These are phyloP conservation scores for Aspergillus indologenus DNA, from an alignment of 495 filamentous ascomycete genomes.

Conservation along the genomic window DNA sequence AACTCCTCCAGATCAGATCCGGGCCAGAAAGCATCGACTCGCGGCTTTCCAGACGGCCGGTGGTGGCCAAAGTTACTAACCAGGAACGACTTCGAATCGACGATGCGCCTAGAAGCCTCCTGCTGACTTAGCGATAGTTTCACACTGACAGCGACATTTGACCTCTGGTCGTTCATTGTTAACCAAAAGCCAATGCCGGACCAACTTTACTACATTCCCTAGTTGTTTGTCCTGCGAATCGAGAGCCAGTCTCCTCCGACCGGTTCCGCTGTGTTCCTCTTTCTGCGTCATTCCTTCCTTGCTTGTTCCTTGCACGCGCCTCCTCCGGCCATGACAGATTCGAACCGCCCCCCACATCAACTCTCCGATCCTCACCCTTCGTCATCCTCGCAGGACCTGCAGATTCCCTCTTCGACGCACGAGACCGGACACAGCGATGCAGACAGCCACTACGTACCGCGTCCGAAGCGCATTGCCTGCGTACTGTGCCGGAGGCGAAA, in stretches of 20 bases:
- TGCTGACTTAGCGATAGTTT: not conserved
- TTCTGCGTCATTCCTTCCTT: not conserved
- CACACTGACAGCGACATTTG: not conserved
- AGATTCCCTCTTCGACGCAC: conserved; percentile 19
- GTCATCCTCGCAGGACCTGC: conserved; percentile 22
- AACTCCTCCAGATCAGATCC: too few species aligned
- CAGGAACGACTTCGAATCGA: not conserved
- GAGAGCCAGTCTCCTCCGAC: not conserved
- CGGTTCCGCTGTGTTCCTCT: not conserved
- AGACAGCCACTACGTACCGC: conserved; percentile 64
- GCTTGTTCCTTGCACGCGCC: not conserved
- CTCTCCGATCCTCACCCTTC: conserved; percentile 31
- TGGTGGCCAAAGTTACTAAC: not conserved
- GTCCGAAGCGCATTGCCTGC: conserved; percentile 93
- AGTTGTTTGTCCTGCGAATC: not conserved
- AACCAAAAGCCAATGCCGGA: not conserved
- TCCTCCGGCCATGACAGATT: conserved; percentile 17
- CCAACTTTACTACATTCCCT: not conserved
- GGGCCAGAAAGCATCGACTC: too few species aligned
- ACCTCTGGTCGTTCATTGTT: not conserved
- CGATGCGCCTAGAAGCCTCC: not conserved
- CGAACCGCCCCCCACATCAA: conserved; percentile 54
- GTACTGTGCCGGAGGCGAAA: conserved; percentile 94
- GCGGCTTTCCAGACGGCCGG: too few species aligned
- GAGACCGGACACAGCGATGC: conserved; percentile 40